A percentile compares a stretch with the other conserved stretches of the same genome.
These are phyloP conservation scores for Podaxis carcinomalis DNA, from an alignment of 768 basidiomycete species.

Conservation along the genomic window DNA sequence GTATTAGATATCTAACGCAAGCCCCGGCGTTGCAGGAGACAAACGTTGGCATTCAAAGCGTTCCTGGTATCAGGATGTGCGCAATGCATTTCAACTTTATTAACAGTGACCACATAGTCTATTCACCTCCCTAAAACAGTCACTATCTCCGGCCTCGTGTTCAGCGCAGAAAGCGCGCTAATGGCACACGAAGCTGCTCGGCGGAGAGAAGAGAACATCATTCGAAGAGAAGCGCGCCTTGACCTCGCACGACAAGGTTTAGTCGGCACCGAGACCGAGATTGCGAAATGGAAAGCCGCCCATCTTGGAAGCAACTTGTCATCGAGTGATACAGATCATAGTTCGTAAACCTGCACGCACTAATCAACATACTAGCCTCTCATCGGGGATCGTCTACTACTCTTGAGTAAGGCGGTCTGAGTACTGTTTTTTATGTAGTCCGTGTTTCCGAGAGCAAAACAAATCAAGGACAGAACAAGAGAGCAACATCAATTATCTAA, in stretches of 20 bases:
- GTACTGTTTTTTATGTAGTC: background rate
- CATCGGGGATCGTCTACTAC: background rate
- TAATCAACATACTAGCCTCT: background rate
- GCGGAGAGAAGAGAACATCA: conserved; percentile 60
- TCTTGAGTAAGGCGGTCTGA: background rate
- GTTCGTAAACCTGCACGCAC: background rate
- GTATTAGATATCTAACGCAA: background rate
- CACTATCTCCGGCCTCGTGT: conserved; percentile 68
- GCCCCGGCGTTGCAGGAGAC: conserved; percentile 43
- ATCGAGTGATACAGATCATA: conserved; percentile 23
- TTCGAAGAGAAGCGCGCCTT: conserved; percentile 70
- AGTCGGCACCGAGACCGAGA: conserved; percentile 80
- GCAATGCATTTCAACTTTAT: conserved; percentile 20
- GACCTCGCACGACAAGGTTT: conserved; percentile 73
- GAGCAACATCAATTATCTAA: background rate
- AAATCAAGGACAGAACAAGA: background rate
- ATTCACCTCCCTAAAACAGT: conserved; percentile 19
- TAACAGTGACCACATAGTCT: conserved; percentile 12
- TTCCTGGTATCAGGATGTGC: conserved; percentile 72
- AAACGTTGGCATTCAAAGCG: conserved; percentile 77
- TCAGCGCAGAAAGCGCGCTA: conserved; percentile 74
- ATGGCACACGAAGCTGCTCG: conserved; percentile 63
- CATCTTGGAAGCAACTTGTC: background rate
- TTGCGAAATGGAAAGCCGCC: conserved; percentile 68
- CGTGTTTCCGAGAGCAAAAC: conserved; percentile 6